These are phyloP conservation scores for Aspergillus transmontanensis DNA, from an alignment of 2,329 filamentous ascomycete species.

Conservation along the genomic window DNA sequence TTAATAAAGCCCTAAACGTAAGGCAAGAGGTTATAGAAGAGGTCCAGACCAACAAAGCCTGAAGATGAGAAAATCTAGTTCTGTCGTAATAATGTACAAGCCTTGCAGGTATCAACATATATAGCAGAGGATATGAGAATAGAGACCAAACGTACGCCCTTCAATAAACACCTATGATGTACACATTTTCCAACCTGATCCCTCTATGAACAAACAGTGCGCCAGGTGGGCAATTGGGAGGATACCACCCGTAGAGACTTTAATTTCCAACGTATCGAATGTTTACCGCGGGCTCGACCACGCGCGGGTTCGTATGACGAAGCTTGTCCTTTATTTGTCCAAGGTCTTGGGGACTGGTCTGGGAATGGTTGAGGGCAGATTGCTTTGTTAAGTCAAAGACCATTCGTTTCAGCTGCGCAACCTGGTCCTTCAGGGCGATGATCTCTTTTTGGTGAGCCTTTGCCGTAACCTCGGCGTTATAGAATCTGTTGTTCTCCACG, in stretches of 20 bases:
- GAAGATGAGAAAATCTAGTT: neutral
- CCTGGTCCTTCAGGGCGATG: conserved; percentile 29
- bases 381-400: conserved; percentile 29
- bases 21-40: neutral
- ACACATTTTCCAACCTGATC: neutral
- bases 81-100: neutral
- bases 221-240: neutral
- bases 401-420: conserved; percentile 33
- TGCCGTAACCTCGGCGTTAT: neutral
- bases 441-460: conserved; percentile 28
- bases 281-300: neutral
- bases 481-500: neutral
- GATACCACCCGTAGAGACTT: neutral
- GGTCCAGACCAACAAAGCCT: neutral
- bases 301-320: conserved; percentile 4
- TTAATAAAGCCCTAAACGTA: neutral
- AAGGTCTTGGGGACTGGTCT: conserved; percentile 9
- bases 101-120: neutral
- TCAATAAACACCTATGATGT: neutral
- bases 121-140: neutral
- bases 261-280: neutral
- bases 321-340: conserved; percentile 13
- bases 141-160: neutral
- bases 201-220: neutral
- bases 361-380: conserved; percentile 16